Evolutionary conservation across 2,329 filamentous ascomycete species (phyloP).

Genomic region (Chaetomiaceae sp.): DNA sequence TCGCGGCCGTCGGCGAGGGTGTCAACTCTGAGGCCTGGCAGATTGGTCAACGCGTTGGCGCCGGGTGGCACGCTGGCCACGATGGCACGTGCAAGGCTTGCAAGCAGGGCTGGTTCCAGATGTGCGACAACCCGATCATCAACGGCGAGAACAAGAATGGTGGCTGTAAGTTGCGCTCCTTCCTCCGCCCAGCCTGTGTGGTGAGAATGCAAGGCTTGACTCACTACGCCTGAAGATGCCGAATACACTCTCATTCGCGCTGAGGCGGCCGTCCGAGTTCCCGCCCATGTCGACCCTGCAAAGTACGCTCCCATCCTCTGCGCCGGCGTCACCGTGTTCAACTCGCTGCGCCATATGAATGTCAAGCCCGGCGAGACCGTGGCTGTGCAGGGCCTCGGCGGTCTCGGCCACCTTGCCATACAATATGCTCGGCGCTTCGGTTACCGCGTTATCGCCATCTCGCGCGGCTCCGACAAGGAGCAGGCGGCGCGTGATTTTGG

Average conservation of each 20-base stretch:
- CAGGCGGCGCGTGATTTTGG: slow-evolving; percentile 48
- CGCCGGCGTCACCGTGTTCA: slow-evolving; percentile 44
- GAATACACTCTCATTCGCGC: slow-evolving; percentile 50
- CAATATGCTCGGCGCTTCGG: slow-evolving; percentile 61
- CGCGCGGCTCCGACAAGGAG: slow-evolving; percentile 42
- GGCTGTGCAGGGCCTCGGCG: slow-evolving; percentile 53
- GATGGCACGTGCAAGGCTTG: slow-evolving; percentile 55
- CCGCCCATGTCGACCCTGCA: slow-evolving; percentile 36
- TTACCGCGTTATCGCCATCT: slow-evolving; percentile 54
- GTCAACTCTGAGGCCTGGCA: too few species aligned
- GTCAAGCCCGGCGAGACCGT: slow-evolving; percentile 32
- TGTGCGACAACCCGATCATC: slow-evolving; percentile 55
- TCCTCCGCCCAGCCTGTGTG: not conserved
- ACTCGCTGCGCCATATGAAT: slow-evolving; percentile 33
- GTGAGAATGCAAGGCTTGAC: too few species aligned
- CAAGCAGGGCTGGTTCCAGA: slow-evolving; percentile 58
- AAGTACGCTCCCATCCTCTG: slow-evolving; percentile 45
- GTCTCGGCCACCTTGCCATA: slow-evolving; percentile 60
- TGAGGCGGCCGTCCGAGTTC: slow-evolving; percentile 43
- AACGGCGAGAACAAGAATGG: slow-evolving; percentile 64
- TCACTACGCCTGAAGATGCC: slow-evolving; percentile 31
- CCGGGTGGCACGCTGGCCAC: slow-evolving; percentile 63
- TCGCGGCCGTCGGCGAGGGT: not conserved
- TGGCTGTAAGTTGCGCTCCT: slow-evolving; percentile 37
- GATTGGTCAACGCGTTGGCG: slow-evolving; percentile 47